Evolutionary conservation across 495 filamentous ascomycete genomes (phyloP), one percentile per base, ranked within the genome.

Genomic region (Penicillium turbatum): DNA sequence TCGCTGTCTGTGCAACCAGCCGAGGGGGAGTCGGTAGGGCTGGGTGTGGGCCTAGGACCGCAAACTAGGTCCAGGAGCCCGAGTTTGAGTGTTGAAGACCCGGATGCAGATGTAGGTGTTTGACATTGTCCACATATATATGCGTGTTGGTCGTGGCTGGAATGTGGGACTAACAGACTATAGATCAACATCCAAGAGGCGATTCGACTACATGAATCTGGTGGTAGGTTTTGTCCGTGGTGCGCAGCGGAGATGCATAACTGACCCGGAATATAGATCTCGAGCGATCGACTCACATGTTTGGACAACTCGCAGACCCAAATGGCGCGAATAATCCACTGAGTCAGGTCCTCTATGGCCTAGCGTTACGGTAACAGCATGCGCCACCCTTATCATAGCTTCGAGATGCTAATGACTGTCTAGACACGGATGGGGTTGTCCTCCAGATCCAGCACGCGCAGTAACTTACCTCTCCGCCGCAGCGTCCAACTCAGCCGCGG

Each of bases 371-470:
- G 90, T 95, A 72, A 51, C 15, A 29, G 9, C 2, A 24, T 16
- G 1, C 21, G 2, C 13, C 0, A n/a, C 21, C 6, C 34, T 32
- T 45, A 32, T 31, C 51, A 3, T 17, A 2, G 11, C 3, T 15
- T 2, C 16, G 2, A 38, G 16, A 55, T 21, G 27, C 51, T 59
- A 16, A 54, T 52, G 1, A 5, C 1, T 29, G 13, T 40, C 27
- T 39, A 92, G 92, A 68, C 93, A 99, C 68, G 93, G 95, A 55
- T 99, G 93, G 93, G 93, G 93, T 31, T 89, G 88, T 62, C 65
- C 75, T 36, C 82, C 83, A 57, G 72, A 96, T 60, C 79, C 83
- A n/a, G 72, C 80, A 37, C 79, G 79, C 56, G 95, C 88, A 49
- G 77, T 97, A 16, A 84, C 72, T 32, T 97, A 92, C 65, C 86